These are phyloP conservation scores for Massariosphaeria phaeospora DNA, from an alignment of 495 filamentous ascomycete species.

Conservation along the genomic window DNA sequence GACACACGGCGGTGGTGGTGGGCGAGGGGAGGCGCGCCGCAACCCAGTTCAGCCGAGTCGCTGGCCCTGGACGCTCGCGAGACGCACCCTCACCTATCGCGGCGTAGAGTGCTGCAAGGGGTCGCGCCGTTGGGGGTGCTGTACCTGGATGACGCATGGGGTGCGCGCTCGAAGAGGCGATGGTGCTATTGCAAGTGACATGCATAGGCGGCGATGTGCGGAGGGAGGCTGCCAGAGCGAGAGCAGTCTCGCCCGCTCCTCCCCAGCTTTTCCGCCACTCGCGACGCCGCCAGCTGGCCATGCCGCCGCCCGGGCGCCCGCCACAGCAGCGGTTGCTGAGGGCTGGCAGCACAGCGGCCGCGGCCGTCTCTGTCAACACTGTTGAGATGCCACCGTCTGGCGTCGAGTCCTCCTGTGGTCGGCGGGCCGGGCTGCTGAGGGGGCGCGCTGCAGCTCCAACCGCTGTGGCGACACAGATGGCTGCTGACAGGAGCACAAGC, in stretches of 20 bases:
- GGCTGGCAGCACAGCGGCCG: background rate
- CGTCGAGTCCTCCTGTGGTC: too few species aligned
- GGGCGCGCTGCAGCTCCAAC: background rate
- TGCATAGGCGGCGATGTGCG: too few species aligned
- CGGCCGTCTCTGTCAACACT: too few species aligned
- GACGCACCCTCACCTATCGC: background rate
- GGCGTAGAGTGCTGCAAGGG: constrained; percentile 6
- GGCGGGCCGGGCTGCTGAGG: too few species aligned
- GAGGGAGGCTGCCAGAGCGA: too few species aligned
- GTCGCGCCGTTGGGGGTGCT: constrained; percentile 11
- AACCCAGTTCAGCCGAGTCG: constrained; percentile 1
- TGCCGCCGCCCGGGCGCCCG: too few species aligned
- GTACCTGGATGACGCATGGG: constrained; percentile 17
- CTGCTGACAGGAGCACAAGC: constrained; percentile 2
- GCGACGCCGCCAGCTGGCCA: too few species aligned
- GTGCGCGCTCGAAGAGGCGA: background rate
- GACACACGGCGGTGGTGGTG: too few species aligned
- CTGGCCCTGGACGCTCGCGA: background rate
- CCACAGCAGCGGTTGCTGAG: background rate
- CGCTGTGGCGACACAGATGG: background rate
- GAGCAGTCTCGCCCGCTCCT: too few species aligned
- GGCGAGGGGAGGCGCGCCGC: too few species aligned
- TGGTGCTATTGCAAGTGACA: constrained; percentile 9
- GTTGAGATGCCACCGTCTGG: too few species aligned
- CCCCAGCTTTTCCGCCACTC: too few species aligned